These are phyloP conservation scores for Ulmus americana DNA, from an alignment of 331 rosid genomes.

Conservation along the genomic window DNA sequence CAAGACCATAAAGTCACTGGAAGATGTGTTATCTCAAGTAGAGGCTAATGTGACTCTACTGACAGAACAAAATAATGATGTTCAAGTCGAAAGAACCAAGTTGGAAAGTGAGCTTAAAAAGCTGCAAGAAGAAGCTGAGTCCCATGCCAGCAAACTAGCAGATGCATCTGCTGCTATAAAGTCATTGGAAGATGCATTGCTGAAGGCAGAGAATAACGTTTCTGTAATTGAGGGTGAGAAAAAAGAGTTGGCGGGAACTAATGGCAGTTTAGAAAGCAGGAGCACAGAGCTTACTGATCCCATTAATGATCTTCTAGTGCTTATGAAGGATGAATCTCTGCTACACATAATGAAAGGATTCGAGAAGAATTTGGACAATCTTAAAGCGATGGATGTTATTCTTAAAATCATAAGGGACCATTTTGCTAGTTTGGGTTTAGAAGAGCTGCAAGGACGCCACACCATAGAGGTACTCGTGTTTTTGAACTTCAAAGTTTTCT, in stretches of 20 bases:
- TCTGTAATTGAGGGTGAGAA: constrained; percentile 51
- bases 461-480: constrained; percentile 30
- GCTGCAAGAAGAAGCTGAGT: constrained; percentile 56
- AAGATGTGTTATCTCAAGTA: constrained; percentile 49
- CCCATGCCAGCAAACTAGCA: constrained; percentile 45
- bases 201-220: constrained; percentile 54
- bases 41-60: constrained; percentile 42
- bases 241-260: constrained; percentile 61
- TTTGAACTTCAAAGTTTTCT: background rate
- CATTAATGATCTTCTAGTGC: constrained; percentile 57
- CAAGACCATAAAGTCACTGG: constrained; percentile 51
- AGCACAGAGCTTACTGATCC: constrained; percentile 48
- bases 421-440: constrained; percentile 34
- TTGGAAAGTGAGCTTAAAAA: constrained; percentile 65
- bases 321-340: constrained; percentile 55
- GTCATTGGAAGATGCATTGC: constrained; percentile 55
- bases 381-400: constrained; percentile 49
- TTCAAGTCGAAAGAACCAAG: constrained; percentile 42
- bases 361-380: constrained; percentile 52
- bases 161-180: constrained; percentile 45
- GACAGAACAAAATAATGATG: constrained; percentile 53
- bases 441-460: constrained; percentile 39
- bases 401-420: constrained; percentile 45
- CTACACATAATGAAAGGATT: constrained; percentile 45
- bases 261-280: constrained; percentile 49